phyloP scores from a whole-genome alignment of 2,329 filamentous ascomycete species.

The Alternaria postmessia region DNA sequence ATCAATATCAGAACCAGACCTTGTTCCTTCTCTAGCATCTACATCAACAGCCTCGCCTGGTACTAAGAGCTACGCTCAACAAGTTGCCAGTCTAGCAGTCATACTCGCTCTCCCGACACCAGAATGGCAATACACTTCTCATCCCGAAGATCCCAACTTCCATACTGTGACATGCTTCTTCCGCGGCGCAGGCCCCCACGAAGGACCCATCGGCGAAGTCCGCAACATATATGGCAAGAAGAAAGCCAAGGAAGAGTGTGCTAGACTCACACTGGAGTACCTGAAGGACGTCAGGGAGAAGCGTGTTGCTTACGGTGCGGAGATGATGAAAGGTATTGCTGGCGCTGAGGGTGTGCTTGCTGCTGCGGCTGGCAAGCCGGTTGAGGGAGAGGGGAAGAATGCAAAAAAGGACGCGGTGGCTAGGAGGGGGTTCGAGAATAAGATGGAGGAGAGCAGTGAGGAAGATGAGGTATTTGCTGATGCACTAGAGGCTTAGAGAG shows the following conservation, averaged over 20 bases:
- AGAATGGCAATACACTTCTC: conserved; percentile 24
- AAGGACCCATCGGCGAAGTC: conserved; percentile 52
- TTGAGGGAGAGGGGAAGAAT: neutral
- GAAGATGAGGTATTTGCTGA: conserved; percentile 3
- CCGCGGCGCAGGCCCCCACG: conserved; percentile 25
- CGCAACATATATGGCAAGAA: conserved; percentile 58
- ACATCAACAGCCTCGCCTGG: neutral
- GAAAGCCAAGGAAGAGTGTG: conserved; percentile 59
- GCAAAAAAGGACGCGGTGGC: neutral
- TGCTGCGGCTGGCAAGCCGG: neutral
- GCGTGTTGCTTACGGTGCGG: conserved; percentile 27
- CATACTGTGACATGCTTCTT: conserved; percentile 51
- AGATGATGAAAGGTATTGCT: conserved; percentile 24
- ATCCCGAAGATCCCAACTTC: conserved; percentile 33
- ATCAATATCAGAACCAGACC: neutral
- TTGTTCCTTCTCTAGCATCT: neutral
- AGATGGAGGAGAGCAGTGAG: neutral
- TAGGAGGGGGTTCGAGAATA: neutral
- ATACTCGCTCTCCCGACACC: conserved; percentile 34
- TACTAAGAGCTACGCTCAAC: conserved; percentile 16
- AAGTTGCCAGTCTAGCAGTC: conserved; percentile 29
- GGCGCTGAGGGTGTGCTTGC: conserved; percentile 5
- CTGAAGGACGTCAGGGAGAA: conserved; percentile 46
- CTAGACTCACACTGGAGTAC: conserved; percentile 51
- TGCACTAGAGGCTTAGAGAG: neutral